phyloP scores from a whole-genome alignment of 2,329 filamentous ascomycete genomes.

The Emericellopsis atlantica region DNA sequence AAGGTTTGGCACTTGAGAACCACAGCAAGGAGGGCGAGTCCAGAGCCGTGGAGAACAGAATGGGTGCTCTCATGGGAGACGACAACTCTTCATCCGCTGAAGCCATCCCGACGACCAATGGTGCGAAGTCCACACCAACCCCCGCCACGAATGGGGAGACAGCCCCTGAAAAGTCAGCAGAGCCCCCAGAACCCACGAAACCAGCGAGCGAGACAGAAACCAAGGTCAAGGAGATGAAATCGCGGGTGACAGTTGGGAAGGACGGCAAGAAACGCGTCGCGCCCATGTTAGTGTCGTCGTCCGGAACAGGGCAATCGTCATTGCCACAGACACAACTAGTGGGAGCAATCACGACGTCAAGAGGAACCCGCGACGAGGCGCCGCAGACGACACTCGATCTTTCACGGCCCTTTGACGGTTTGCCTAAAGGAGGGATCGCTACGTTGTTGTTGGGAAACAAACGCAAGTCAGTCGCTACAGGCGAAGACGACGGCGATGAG shows the following conservation, averaged over 20 bases:
- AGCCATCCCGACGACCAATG: slow-evolving; percentile 10
- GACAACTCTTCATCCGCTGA: slow-evolving; percentile 41
- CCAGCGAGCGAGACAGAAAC: slow-evolving; percentile 38
- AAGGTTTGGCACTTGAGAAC: slow-evolving; percentile 77
- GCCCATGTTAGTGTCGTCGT: slow-evolving; percentile 81
- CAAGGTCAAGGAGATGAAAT: slow-evolving; percentile 57
- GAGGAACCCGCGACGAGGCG: slow-evolving; percentile 51
- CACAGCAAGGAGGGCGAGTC: slow-evolving; percentile 86
- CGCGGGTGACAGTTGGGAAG: slow-evolving; percentile 86
- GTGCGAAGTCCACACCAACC: slow-evolving; percentile 9
- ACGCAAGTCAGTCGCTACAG: slow-evolving; percentile 61
- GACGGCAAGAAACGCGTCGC: slow-evolving; percentile 95
- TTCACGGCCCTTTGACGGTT: slow-evolving; percentile 84
- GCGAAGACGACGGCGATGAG: slow-evolving; percentile 65
- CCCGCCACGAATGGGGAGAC: slow-evolving; percentile 31
- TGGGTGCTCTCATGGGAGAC: slow-evolving; percentile 98
- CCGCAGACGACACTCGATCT: slow-evolving; percentile 80
- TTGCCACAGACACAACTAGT: slow-evolving; percentile 81
- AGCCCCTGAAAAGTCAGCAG: slow-evolving; percentile 14
- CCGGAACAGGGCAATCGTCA: slow-evolving; percentile 75
- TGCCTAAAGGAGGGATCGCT: slow-evolving; percentile 80
- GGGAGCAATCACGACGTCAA: slow-evolving; percentile 52
- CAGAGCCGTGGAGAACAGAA: slow-evolving; percentile 80
- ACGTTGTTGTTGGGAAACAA: slow-evolving; percentile 88
- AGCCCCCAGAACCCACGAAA: slow-evolving; percentile 8